Conservation (phyloP, 176 grass and related monocot species). For the Zea mays region Zm-B73-REFERENCE-NAM-5.0 NC_050100.1:220621001-220621500, state of each 20-base stretch:
- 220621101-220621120: conserved; percentile 57
- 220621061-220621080: conserved; percentile 33
- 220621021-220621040: conserved; percentile 90
- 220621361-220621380: conserved; percentile 66
- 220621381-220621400: conserved; percentile 81
- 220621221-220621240: conserved; percentile 49
- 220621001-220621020: conserved; percentile 95
- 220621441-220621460: conserved; percentile 44
- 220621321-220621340: conserved; percentile 59
- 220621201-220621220: conserved; percentile 57
- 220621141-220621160: background rate
- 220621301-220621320: conserved; percentile 65
- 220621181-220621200: conserved; percentile 29
- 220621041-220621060: conserved; percentile 74
- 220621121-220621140: conserved; percentile 63
- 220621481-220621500: conserved; percentile 60
- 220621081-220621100: conserved; percentile 41
- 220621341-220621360: conserved; percentile 33
- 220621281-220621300: conserved; percentile 78
- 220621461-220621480: conserved; percentile 46
- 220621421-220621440: conserved; percentile 50
- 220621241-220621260: conserved; percentile 68
- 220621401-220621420: conserved; percentile 50
- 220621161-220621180: conserved; percentile 9
- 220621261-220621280: conserved; percentile 72